Base-by-base conservation (phyloP, 768 basidiomycete genomes). In the Tylopilus intermedius region DNA sequence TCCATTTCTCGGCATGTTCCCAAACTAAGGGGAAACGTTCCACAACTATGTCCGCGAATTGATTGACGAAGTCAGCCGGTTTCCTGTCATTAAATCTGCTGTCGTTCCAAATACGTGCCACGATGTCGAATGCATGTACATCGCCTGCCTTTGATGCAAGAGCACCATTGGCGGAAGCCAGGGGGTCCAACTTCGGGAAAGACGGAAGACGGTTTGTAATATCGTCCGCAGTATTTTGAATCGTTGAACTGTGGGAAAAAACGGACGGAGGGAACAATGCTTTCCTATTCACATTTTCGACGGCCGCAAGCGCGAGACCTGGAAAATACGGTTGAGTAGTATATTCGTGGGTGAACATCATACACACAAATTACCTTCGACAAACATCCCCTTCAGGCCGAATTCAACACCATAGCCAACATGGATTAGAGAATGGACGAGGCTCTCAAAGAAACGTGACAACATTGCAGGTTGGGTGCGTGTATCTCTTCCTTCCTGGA, bases 71-170 rank as follows among this genome's bases (percentile, higher is more conserved):
- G 58, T 47, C 55, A 42, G 5, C 58, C n/a, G 24, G 32, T 54
- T 10, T 4, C 30, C 21, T 58, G 8, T 22, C 5, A 4, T 26
- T 30, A 24, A 78, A 66, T 11, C 60, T 64, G 8, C 68, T 48
- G 55, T 87, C 82, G 2, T 74, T 72, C 24, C 79, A 56, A 15
- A 89, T 72, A 13, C 76, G 74, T 2, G 79, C 75, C 26, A 81
- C 64, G 47, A 84, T 72, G 24, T 72, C 72, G 56, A 86, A 73
- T 8, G 76, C 76, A 13, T 70, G 67, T 2, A 56, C 53, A 9
- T 38, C 46, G 3, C 47, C 26, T 3, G 37, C 42, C 50, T 46
- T 56, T 22, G 52, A 38, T 10, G 14, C 33, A 2, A 8, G 3
- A 26, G 45, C 4, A n/a, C 43, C n/a, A 1, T 10, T 15, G 15